phyloP scores from a whole-genome alignment of 2,329 filamentous ascomycete species.

The Chaetomium sp. region DNA sequence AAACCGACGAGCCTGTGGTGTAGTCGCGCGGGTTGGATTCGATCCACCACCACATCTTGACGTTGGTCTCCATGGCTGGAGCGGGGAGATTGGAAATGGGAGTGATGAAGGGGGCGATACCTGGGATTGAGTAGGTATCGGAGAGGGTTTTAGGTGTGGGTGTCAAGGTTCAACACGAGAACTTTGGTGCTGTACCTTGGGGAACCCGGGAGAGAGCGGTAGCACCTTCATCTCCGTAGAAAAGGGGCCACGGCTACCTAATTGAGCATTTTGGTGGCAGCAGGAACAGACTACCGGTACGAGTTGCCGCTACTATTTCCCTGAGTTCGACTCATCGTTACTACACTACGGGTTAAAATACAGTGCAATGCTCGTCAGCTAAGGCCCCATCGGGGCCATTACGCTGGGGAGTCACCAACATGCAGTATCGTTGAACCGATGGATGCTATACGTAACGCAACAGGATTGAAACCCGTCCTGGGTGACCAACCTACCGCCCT shows the following conservation, averaged over 20 bases:
- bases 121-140: background rate
- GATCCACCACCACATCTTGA: conserved; percentile 18
- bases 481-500: background rate
- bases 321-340: background rate
- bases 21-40: background rate
- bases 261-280: background rate
- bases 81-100: background rate
- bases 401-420: background rate
- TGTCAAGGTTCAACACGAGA: background rate
- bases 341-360: background rate
- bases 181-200: background rate
- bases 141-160: background rate
- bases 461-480: no score
- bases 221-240: background rate
- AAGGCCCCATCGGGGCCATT: background rate
- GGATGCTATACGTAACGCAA: background rate
- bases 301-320: background rate
- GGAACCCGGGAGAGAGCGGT: background rate
- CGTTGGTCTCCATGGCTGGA: background rate
- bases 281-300: background rate
- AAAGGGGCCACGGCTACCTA: background rate
- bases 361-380: background rate
- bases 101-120: background rate
- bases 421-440: background rate
- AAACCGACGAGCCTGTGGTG: background rate